Percentiles rank a stretch among this genome's conserved stretches.
These are phyloP conservation scores for Ophiosphaerella herpotricha DNA, from an alignment of 2,329 filamentous ascomycete genomes.

Conservation along the genomic window DNA sequence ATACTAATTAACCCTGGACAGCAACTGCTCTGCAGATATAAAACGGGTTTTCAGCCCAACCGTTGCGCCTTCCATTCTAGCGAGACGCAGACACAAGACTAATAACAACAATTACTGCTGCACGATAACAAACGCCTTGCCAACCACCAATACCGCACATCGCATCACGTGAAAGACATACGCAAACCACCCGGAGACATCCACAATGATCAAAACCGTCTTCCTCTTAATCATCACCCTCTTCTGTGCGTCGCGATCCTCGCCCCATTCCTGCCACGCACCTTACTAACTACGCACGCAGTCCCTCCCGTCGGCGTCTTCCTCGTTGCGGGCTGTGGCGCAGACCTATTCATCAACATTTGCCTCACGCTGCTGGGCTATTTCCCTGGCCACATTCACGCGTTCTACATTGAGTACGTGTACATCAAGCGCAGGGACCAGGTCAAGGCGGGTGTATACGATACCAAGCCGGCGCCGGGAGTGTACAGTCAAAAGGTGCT, in stretches of 20 bases:
- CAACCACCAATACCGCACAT: neutral
- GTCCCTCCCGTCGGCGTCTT: constrained; percentile 57
- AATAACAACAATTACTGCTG: no score
- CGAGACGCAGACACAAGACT: no score
- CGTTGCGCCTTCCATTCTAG: no score
- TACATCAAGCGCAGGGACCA: constrained; percentile 77
- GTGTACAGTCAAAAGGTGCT: constrained; percentile 76
- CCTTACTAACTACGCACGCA: constrained; percentile 16
- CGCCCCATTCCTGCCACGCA: neutral
- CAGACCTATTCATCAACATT: constrained; percentile 55
- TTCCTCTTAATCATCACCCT: constrained; percentile 53
- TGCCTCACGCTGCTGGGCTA: constrained; percentile 59
- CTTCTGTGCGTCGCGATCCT: constrained; percentile 40
- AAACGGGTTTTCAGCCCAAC: no score
- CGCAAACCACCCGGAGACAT: neutral
- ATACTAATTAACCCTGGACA: neutral
- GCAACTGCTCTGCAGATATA: no score
- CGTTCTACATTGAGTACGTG: constrained; percentile 81
- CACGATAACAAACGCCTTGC: no score
- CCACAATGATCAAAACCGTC: constrained; percentile 36
- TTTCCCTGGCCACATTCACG: constrained; percentile 76
- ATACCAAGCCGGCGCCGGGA: constrained; percentile 64
- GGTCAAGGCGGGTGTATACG: constrained; percentile 60
- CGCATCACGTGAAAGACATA: neutral
- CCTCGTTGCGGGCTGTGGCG: constrained; percentile 55